Evolutionary conservation across 768 basidiomycete genomes (phyloP), one percentile per base, ranked within the genome.

Genomic region (Artomyces pyxidatus): DNA sequence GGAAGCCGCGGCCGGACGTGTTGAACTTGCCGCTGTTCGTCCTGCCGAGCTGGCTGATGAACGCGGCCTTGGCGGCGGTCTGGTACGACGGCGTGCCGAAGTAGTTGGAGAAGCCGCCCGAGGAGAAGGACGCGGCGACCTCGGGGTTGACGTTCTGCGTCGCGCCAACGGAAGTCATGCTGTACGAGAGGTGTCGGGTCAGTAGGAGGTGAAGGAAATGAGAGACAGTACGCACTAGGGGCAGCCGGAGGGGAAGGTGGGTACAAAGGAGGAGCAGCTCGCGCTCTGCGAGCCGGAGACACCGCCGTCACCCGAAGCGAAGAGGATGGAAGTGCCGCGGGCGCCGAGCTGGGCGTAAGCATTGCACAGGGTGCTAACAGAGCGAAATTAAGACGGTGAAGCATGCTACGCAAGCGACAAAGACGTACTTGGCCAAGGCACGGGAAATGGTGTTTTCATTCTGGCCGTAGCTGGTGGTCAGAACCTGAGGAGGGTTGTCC

Each of bases 131-230:
- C 6, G 51, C 57, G 6, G 57, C 58, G 7, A 50, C 53, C 48
- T 64, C 63, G 28, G 62, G 62, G 49, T 39, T 53, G 17, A 56
- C 49, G 11, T 59, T 58, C n/a, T 53, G 50, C 11, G 62, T 60
- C 21, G 53, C 54, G 8, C 61, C 61, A 12, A 61, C 61, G 19
- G 61, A 57, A 21, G 61, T 62, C 40, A 62, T 39, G 48, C 59
- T 64, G 25, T 37, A 14, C 10, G n/a, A 14, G n/a, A n/a, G n/a
- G n/a, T n/a, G n/a, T n/a, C n/a, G n/a, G n/a, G n/a, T n/a, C n/a
- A n/a, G n/a, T n/a, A n/a, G n/a, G n/a, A n/a, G n/a, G n/a, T n/a
- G n/a, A 11, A 40, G 19, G 26, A 30, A 12, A 16, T 32, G 27
- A n/a, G n/a, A 51, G 41, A 1, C 14, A 43, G 22, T 35, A 45